These are phyloP conservation scores for Aristolochia contorta DNA, from an alignment of 164 flowering plant genomes.

Conservation along the genomic window DNA sequence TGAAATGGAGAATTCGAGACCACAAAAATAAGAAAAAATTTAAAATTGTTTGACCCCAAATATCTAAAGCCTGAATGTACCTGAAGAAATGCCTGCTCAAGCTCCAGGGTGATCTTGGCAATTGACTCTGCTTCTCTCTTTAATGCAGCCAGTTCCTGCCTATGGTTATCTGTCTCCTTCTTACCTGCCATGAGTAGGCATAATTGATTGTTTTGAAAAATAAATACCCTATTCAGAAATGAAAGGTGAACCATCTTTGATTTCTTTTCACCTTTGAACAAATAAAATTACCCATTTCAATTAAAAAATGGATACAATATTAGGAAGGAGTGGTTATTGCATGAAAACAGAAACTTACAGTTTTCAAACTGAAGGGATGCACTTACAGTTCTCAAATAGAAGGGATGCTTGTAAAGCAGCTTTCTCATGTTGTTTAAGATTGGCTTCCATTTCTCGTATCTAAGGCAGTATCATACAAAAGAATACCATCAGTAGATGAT, in stretches of 20 bases:
- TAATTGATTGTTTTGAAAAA: no score
- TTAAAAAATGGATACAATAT: no score
- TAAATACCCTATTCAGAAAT: no score
- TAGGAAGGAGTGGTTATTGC: no score
- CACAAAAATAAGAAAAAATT: no score
- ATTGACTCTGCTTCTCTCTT: slow-evolving; percentile 74
- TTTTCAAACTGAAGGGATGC: slow-evolving; percentile 46
- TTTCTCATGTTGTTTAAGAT: slow-evolving; percentile 56
- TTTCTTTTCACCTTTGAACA: no score
- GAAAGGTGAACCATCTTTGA: no score
- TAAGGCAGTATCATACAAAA: slow-evolving; percentile 12
- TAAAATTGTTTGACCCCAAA: neutral
- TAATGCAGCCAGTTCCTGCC: slow-evolving; percentile 39
- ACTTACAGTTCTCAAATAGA: slow-evolving; percentile 55
- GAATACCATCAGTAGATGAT: no score
- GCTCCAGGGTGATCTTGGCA: slow-evolving; percentile 67
- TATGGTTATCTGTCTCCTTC: slow-evolving; percentile 31
- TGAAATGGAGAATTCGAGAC: no score
- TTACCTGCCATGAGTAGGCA: slow-evolving; percentile 34
- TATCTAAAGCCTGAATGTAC: neutral
- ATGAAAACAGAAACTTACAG: slow-evolving; percentile 33
- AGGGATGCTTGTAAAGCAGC: slow-evolving; percentile 48
- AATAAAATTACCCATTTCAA: no score
- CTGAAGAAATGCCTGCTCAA: slow-evolving; percentile 64
- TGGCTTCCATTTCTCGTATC: slow-evolving; percentile 59